phyloP scores from a whole-genome alignment of 768 basidiomycete genomes.

The Ramaria rubella region DNA sequence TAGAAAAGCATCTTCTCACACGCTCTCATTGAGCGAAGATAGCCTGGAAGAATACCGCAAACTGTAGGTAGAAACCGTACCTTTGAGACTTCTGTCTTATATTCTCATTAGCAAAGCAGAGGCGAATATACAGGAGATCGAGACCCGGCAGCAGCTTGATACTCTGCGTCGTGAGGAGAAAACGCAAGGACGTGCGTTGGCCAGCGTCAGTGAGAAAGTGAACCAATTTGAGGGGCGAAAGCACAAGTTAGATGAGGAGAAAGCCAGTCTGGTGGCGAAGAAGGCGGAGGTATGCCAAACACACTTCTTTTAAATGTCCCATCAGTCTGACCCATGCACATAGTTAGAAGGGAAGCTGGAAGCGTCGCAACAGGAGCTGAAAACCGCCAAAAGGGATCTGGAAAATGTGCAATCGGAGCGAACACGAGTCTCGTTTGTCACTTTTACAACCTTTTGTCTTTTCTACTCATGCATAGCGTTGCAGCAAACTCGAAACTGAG shows the following conservation, averaged over 20 bases:
- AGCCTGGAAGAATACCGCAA: constrained; percentile 82
- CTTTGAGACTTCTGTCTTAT: background rate
- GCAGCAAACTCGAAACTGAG: constrained; percentile 83
- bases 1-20: constrained; percentile 62
- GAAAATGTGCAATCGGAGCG: constrained; percentile 84
- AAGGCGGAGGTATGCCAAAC: constrained; percentile 48
- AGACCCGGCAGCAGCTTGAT: constrained; percentile 83
- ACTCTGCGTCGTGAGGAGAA: constrained; percentile 79
- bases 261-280: constrained; percentile 38
- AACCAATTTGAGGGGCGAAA: constrained; percentile 56
- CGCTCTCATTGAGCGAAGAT: constrained; percentile 72
- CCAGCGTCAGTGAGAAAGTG: constrained; percentile 62
- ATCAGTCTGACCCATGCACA: background rate
- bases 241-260: constrained; percentile 50
- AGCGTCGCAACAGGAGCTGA: constrained; percentile 53
- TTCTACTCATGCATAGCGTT: background rate
- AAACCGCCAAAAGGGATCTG: constrained; percentile 63
- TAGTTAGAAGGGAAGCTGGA: constrained; percentile 59
- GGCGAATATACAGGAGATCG: constrained; percentile 73
- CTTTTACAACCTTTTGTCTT: background rate
- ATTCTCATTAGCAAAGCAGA: constrained; percentile 55
- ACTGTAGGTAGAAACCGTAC: constrained; percentile 43
- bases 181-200: constrained; percentile 53
- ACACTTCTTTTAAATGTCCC: background rate
- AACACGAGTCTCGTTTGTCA: constrained; percentile 62